Evolutionary conservation across 2,329 filamentous ascomycete genomes (phyloP), one percentile per base, ranked within the genome.

Genomic region (Helminthosporium solani): DNA sequence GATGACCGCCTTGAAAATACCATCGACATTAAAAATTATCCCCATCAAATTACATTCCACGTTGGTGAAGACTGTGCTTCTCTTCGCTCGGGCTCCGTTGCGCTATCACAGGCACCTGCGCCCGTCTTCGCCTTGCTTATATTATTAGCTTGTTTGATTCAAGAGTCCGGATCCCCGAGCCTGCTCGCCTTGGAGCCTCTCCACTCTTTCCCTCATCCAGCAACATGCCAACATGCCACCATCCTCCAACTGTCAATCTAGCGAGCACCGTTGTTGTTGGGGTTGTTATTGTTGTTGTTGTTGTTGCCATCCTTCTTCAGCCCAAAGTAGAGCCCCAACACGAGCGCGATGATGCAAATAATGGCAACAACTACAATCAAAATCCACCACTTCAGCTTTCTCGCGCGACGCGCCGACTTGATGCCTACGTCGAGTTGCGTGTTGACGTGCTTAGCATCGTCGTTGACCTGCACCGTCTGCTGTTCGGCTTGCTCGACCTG

Each of bases 331-430:
- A 81, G 49, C 7, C 77, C 78, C 42, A 77, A 61, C 14, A 74
- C 65, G 23, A 82, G 67, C 15, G 71, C 79, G 33, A 81, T 42
- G 33, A 81, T 76, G 43, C 71, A 56, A 20, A 77, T 52, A 50
- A 80, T 78, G 19, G 72, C 49, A 16, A 78, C 58, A 21, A 72
- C 62, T 36, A 90, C 75, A 50, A 83, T 71, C 50, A 88, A 74
- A 64, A 85, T 88, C 80, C 82, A 90, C 88, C 88, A 91, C 78
- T 92, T 92, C 72, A 89, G 80, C 75, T 84, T 87, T 60, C 87
- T 80, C 58, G 81, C 79, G 58, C 82, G 78, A 55, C 80, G 77
- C 40, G 87, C 87, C 59, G 80, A 80, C 53, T 80, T 76, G 57
- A 86, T 87, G 49, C 84, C 87, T 63, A 82, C 77, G 56, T 79